Evolutionary conservation across 2,329 filamentous ascomycete species (phyloP).

Genomic region (Apiospora aurea): DNA sequence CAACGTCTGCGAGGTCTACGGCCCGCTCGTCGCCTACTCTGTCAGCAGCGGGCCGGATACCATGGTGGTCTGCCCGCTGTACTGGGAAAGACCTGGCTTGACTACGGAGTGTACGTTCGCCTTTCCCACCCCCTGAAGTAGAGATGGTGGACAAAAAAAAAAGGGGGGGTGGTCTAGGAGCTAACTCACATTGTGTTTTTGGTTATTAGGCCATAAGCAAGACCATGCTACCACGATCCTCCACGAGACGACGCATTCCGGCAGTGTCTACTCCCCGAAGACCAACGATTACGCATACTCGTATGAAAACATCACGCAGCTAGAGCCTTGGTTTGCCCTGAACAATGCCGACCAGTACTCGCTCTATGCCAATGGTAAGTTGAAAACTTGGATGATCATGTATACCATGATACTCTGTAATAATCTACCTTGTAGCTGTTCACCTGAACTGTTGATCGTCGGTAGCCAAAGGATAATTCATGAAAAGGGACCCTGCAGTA

Average conservation of each 20-base stretch:
- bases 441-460: slow-evolving; percentile 31
- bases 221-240: slow-evolving; percentile 34
- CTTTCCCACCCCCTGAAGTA: neutral
- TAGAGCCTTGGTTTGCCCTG: slow-evolving; percentile 29
- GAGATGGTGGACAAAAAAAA: too few species aligned
- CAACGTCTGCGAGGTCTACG: slow-evolving; percentile 30
- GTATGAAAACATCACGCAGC: slow-evolving; percentile 32
- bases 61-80: slow-evolving; percentile 35
- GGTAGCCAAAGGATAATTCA: neutral
- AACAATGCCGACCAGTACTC: slow-evolving; percentile 35
- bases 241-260: slow-evolving; percentile 36
- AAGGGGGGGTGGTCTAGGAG: neutral
- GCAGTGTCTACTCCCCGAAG: slow-evolving; percentile 31
- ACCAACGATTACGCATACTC: slow-evolving; percentile 34
- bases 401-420: neutral
- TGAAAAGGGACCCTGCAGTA: too few species aligned
- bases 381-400: neutral
- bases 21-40: slow-evolving; percentile 35
- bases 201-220: slow-evolving; percentile 31
- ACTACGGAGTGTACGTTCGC: slow-evolving; percentile 24
- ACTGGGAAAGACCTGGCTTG: slow-evolving; percentile 32
- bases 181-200: neutral
- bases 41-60: slow-evolving; percentile 28
- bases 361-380: slow-evolving; percentile 34
- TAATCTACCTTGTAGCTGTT: slow-evolving; percentile 27